A percentile compares a stretch with the other conserved stretches of the same genome.
These are phyloP conservation scores for Aurantiochytrium sp. DNA, from an alignment of 108 stramenopile species.

Conservation along the genomic window DNA sequence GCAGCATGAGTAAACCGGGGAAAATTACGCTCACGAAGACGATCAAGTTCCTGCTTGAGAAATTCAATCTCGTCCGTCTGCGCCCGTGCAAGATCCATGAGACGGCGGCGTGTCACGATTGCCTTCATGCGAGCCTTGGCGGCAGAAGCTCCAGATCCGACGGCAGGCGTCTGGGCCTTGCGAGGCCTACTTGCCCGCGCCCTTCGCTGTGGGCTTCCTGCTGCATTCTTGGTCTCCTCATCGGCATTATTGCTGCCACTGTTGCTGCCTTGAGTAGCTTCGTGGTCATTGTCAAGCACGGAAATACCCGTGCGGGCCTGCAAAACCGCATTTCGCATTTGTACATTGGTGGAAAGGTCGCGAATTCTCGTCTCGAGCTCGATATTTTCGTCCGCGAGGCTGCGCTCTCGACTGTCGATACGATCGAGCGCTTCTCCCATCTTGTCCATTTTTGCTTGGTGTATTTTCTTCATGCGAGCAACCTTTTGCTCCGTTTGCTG, in stretches of 20 bases:
- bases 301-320: background rate
- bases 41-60: conserved; percentile 46
- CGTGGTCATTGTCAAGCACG: conserved; percentile 24
- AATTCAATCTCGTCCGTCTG: conserved; percentile 56
- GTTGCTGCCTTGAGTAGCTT: too few species aligned
- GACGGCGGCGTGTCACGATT: conserved; percentile 33
- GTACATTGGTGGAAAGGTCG: conserved; percentile 22
- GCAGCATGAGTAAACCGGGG: conserved; percentile 47
- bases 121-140: conserved; percentile 37
- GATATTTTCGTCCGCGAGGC: conserved; percentile 2
- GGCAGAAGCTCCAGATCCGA: conserved; percentile 20
- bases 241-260: too few species aligned
- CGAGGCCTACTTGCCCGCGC: background rate
- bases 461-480: conserved; percentile 15
- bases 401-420: background rate
- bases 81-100: conserved; percentile 44
- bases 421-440: background rate
- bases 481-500: conserved; percentile 26
- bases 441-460: conserved; percentile 17
- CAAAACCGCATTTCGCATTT: background rate
- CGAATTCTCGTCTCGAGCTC: conserved; percentile 23
- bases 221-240: too few species aligned
- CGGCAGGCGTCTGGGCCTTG: background rate
- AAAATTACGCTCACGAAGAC: conserved; percentile 52
- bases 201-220: background rate